Conservation (phyloP, 495 filamentous ascomycete genomes). For the Penicillium cosmopolitanum region DNA sequence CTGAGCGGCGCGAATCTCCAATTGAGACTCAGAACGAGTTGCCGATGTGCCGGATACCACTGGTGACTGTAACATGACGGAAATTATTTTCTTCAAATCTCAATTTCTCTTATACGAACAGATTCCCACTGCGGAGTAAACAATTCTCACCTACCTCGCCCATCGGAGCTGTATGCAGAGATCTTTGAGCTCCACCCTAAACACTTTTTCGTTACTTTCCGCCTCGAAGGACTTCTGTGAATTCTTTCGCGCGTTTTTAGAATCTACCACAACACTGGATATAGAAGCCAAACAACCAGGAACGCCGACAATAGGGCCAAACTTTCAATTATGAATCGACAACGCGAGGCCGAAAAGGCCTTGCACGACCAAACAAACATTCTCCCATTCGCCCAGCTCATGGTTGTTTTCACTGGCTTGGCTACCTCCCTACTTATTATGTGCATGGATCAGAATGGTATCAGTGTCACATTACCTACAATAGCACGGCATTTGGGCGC, state of each 20-base stretch:
- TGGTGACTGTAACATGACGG: constrained; percentile 9
- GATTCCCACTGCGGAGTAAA: not conserved
- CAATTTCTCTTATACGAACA: constrained; percentile 8
- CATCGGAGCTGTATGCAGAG: not conserved
- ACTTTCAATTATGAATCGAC: constrained; percentile 37
- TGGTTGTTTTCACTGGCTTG: constrained; percentile 60
- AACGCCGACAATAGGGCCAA: not conserved
- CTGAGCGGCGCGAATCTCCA: constrained; percentile 24
- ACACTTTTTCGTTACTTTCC: not conserved
- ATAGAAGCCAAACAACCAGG: not conserved
- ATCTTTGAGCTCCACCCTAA: not conserved
- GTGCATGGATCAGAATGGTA: constrained; percentile 66
- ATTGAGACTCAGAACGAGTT: constrained; percentile 22
- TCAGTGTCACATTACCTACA: constrained; percentile 62
- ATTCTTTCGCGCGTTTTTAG: not conserved
- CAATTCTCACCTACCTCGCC: not conserved
- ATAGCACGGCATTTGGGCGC: constrained; percentile 62
- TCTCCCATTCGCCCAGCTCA: constrained; percentile 55
- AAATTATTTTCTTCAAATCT: constrained; percentile 10
- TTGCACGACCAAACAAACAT: constrained; percentile 60
- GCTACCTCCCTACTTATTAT: constrained; percentile 58
- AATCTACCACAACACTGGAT: not conserved
- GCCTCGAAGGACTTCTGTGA: not conserved
- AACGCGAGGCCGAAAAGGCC: constrained; percentile 47
- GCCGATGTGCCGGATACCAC: constrained; percentile 25